A percentile compares a stretch with the other conserved stretches of the same genome.
phyloP scores from a whole-genome alignment of 2,329 filamentous ascomycete species.

The Chaetothyriales sp. region DNA sequence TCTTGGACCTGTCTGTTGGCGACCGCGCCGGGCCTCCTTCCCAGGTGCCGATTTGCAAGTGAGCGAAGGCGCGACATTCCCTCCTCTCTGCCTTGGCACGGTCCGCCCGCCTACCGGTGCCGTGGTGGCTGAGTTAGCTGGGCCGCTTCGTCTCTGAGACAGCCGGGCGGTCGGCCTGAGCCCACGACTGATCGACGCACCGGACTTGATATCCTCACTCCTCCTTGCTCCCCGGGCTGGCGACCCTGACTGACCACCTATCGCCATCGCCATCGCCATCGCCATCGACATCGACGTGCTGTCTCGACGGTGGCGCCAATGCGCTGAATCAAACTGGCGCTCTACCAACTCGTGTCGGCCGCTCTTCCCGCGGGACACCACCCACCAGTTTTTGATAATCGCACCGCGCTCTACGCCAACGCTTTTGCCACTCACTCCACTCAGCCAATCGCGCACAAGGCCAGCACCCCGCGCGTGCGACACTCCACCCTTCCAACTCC shows the following conservation, averaged over 20 bases:
- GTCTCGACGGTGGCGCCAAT: not conserved
- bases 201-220: not conserved
- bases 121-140: not conserved
- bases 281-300: not conserved
- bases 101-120: not conserved
- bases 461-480: not conserved
- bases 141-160: not conserved
- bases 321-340: constrained; percentile 13
- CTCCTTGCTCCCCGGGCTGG: not conserved
- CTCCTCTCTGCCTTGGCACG: not conserved
- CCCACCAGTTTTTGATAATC: not conserved
- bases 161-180: not conserved
- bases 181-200: not conserved
- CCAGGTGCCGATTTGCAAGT: not conserved
- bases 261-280: not conserved
- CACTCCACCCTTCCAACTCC: constrained; percentile 9
- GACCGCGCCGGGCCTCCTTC: not conserved
- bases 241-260: not conserved
- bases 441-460: not conserved
- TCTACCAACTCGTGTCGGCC: constrained; percentile 3
- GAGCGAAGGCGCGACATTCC: not conserved
- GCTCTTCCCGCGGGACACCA: constrained; percentile 5
- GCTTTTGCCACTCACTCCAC: not conserved
- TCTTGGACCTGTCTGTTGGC: not conserved
- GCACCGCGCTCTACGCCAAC: constrained; percentile 3